Percentiles rank a stretch among this genome's conserved stretches.
Conservation (phyloP, 2,329 filamentous ascomycete genomes). For the Phialophora macrospora region DNA sequence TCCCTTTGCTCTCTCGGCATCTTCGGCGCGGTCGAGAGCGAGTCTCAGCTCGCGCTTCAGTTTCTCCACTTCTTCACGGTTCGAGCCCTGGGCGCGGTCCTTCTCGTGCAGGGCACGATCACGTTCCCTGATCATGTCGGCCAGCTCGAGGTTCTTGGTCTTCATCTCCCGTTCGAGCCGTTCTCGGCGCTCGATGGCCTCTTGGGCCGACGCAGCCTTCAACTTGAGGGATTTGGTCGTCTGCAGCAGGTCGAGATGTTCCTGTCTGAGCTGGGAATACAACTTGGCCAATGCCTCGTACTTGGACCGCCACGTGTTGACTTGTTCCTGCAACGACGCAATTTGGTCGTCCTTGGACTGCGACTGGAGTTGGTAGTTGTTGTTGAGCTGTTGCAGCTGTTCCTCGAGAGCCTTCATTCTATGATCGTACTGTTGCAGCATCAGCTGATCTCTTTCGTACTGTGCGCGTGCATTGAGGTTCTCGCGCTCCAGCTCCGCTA, state of each 20-base stretch:
- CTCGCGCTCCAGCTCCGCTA: constrained; percentile 93
- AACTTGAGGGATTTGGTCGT: constrained; percentile 96
- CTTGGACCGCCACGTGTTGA: constrained; percentile 96
- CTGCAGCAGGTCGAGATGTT: constrained; percentile 91
- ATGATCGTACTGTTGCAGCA: constrained; percentile 95
- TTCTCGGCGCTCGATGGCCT: constrained; percentile 92
- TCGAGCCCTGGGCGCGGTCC: constrained; percentile 81
- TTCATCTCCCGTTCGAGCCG: constrained; percentile 97
- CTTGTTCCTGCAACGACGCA: constrained; percentile 87
- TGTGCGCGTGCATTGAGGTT: constrained; percentile 93
- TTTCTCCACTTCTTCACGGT: constrained; percentile 93
- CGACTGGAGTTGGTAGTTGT: constrained; percentile 82
- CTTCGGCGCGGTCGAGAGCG: constrained; percentile 89
- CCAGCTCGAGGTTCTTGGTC: constrained; percentile 98
- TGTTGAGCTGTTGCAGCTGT: constrained; percentile 80
- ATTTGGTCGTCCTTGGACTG: constrained; percentile 94
- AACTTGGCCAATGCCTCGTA: constrained; percentile 96
- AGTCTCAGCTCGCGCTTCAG: constrained; percentile 90
- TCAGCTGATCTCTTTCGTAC: constrained; percentile 94
- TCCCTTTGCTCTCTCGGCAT: constrained; percentile 88
- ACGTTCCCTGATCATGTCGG: constrained; percentile 96
- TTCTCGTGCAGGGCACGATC: constrained; percentile 93
- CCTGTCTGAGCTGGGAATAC: constrained; percentile 92
- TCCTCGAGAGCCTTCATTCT: constrained; percentile 90
- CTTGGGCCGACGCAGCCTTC: constrained; percentile 94